Conservation (phyloP, 192 early-diverging fungal species). For the Allomyces macrogynus region DNA sequence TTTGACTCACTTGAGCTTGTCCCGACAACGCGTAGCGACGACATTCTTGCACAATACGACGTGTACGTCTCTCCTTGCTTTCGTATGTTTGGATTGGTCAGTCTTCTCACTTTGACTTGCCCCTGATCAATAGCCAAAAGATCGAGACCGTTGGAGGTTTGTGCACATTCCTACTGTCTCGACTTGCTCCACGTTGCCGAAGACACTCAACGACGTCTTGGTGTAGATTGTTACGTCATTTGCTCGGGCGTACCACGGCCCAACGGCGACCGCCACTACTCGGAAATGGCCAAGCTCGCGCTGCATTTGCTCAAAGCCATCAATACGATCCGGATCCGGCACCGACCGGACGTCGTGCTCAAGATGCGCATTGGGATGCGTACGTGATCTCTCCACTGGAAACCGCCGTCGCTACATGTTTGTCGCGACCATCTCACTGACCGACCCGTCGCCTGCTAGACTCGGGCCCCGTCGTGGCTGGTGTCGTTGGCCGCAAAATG, state of each 20-base stretch:
- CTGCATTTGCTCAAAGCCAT: conserved; percentile 11
- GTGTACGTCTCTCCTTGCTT: too few species aligned
- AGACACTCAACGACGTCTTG: neutral
- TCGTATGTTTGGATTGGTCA: too few species aligned
- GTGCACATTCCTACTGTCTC: too few species aligned
- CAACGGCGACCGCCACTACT: conserved; percentile 12
- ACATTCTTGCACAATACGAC: conserved; percentile 7
- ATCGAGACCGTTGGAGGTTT: conserved; percentile 18
- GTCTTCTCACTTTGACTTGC: too few species aligned
- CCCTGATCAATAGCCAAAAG: conserved; percentile 3
- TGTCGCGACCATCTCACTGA: neutral
- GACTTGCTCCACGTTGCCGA: too few species aligned
- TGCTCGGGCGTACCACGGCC: conserved; percentile 11
- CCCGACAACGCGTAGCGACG: neutral
- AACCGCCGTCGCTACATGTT: neutral
- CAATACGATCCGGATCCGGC: conserved; percentile 1
- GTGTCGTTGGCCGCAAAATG: conserved; percentile 23
- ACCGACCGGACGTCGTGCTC: conserved; percentile 12
- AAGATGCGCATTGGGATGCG: conserved; percentile 16
- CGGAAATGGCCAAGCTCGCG: conserved; percentile 12
- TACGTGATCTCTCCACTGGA: conserved; percentile 4
- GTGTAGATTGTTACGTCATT: conserved; percentile 15
- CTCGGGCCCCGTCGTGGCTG: conserved; percentile 13
- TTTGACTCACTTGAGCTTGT: too few species aligned
- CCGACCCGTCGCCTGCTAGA: neutral